These are phyloP conservation scores for Pelargonium myrrhifolium DNA, from an alignment of 441 rosid genomes.

Conservation along the genomic window DNA sequence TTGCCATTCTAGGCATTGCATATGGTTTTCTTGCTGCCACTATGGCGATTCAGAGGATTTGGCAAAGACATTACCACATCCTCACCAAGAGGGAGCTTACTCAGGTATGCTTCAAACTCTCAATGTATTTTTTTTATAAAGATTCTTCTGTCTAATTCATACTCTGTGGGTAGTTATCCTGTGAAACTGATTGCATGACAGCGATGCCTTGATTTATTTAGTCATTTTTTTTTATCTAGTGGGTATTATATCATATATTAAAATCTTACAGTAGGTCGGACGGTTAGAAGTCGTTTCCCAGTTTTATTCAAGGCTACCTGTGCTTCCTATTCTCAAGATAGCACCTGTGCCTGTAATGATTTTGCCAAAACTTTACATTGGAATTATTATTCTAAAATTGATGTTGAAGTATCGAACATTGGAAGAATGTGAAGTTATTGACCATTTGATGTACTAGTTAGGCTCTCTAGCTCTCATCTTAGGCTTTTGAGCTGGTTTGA, in stretches of 20 bases:
- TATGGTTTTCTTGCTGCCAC: slow-evolving; percentile 96
- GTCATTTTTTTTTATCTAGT: background rate
- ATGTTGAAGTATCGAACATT: background rate
- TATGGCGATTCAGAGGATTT: slow-evolving; percentile 86
- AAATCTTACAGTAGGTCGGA: background rate
- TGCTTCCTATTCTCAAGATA: background rate
- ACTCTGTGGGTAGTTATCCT: background rate
- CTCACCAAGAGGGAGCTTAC: slow-evolving; percentile 89
- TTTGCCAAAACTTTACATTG: background rate
- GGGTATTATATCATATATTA: background rate
- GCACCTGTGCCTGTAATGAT: background rate
- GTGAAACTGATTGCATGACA: background rate
- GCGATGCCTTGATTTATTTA: background rate
- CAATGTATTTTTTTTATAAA: background rate
- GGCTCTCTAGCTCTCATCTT: too few relatives aligned
- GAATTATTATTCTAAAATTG: background rate
- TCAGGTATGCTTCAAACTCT: slow-evolving; percentile 32
- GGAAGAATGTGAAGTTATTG: too few relatives aligned
- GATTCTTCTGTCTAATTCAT: background rate
- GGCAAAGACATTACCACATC: slow-evolving; percentile 95
- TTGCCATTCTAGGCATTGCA: slow-evolving; percentile 85
- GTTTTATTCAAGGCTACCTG: background rate
- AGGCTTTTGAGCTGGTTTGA: too few relatives aligned
- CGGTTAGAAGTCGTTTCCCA: background rate
- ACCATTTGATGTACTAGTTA: too few relatives aligned